Evolutionary conservation across 345 rosid species (phyloP), one percentile per base, ranked within the genome.

Genomic region (Euphorbia lathyris): DNA sequence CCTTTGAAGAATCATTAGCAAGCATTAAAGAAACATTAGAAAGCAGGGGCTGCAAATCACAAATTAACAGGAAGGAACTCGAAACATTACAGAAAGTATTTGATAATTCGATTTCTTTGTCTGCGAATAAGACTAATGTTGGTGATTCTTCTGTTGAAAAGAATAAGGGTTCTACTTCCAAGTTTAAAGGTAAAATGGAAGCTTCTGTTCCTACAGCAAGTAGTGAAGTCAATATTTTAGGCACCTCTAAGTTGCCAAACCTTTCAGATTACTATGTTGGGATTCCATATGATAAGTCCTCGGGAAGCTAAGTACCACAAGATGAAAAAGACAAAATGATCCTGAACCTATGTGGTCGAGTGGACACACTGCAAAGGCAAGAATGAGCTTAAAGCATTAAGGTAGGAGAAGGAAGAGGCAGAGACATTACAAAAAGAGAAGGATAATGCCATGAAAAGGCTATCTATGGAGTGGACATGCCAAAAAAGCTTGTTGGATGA

Each of bases 101-200:
- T 36, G 76, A 76, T 58, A 78, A 73, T 62, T 66, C 55, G 10
- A 38, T 65, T 55, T 72, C 59, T 32, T 72, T 52, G 52, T 51
- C 79, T 0, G 73, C 65, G 29, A 73, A 70, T n/a, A 38, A 72
- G 58, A 45, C 76, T 71, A 9, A 55, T 23, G n/a, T 55, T 58
- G 74, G 87, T 26, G 75, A 77, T 67, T 65, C 74, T 50, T 74
- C 71, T 68, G 69, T 81, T n/a, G 86, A 87, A 74, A 85, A 81
- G 66, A 75, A 69, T 65, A 82, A 81, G 72, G 69, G 72, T 47
- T 67, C 68, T 71, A 25, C 75, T 43, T 74, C 79, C 4, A 82
- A 79, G 70, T 17, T 65, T 42, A 80, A 77, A 43, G 52, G 30
- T 65, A 63, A 81, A 65, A 74, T 66, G 63, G 74, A 74, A 69